Evolutionary conservation across 345 rosid genomes (phyloP).

Genomic region (Rhodamnia rubescens): DNA sequence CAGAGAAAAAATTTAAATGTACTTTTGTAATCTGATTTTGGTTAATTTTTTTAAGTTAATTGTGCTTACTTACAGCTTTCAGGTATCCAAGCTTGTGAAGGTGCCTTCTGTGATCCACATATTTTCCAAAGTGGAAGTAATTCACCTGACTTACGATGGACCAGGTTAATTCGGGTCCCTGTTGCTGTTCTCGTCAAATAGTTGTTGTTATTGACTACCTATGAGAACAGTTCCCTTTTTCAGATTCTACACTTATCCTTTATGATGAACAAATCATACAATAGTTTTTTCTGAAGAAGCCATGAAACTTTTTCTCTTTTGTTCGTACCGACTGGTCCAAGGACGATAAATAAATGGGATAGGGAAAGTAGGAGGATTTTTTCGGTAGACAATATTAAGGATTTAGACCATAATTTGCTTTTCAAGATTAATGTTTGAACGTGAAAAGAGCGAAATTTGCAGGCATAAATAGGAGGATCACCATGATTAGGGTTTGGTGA

Average conservation of each 20-base stretch:
- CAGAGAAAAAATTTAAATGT: neutral
- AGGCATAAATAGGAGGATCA: neutral
- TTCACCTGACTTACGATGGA: neutral
- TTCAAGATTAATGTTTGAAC: neutral
- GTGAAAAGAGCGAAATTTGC: neutral
- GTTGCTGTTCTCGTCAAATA: neutral
- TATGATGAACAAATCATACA: neutral
- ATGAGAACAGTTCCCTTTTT: neutral
- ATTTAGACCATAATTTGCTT: neutral
- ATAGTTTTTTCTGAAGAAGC: neutral
- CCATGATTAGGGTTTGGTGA: neutral
- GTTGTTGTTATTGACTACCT: neutral
- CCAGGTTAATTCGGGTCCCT: neutral
- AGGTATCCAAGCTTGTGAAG: conserved; percentile 2
- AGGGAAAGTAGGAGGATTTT: neutral
- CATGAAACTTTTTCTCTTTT: neutral
- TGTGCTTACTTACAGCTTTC: neutral
- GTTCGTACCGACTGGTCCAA: neutral
- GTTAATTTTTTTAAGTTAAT: neutral
- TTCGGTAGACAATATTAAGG: neutral
- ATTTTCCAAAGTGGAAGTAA: neutral
- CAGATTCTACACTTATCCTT: neutral
- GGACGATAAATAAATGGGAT: neutral
- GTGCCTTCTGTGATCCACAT: conserved; percentile 4
- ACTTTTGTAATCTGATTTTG: neutral